Conservation (phyloP, 139 green algal species). For the Closterium sp. region DNA sequence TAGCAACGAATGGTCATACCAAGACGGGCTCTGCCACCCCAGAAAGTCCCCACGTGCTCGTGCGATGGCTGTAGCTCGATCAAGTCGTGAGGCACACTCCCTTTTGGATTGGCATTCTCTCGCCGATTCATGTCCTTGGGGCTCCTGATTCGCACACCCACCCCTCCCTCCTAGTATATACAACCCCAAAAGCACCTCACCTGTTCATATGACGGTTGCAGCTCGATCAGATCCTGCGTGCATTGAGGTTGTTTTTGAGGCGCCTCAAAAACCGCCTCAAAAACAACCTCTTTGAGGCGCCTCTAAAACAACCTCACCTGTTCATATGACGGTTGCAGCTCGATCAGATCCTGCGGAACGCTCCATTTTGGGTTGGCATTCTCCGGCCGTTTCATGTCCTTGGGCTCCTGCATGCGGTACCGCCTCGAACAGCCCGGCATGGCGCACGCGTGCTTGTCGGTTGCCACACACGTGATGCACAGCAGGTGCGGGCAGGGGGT, state of each 20-base stretch:
- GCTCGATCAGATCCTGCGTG: slow-evolving; percentile 91
- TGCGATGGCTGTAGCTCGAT: too few species aligned
- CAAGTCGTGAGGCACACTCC: too few species aligned
- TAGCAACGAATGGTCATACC: too few species aligned
- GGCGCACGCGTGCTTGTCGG: slow-evolving; percentile 39
- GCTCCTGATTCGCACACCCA: too few species aligned
- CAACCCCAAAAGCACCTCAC: background rate
- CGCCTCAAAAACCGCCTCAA: too few species aligned
- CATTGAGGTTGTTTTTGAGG: too few species aligned
- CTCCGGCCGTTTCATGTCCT: slow-evolving; percentile 62
- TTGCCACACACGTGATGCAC: slow-evolving; percentile 76
- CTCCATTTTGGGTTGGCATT: slow-evolving; percentile 64
- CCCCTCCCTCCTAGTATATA: too few species aligned
- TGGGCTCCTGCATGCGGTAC: slow-evolving; percentile 63
- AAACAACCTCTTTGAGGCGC: too few species aligned
- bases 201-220: slow-evolving; percentile 87
- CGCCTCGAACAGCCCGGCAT: slow-evolving; percentile 50
- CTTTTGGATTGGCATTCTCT: too few species aligned
- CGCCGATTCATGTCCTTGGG: too few species aligned
- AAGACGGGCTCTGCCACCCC: too few species aligned
- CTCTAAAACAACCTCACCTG: slow-evolving; percentile 55
- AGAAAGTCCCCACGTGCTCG: too few species aligned
- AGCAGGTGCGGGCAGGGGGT: slow-evolving; percentile 82
- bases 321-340: slow-evolving; percentile 88
- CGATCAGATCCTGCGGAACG: slow-evolving; percentile 83